Evolutionary conservation across 305 asterid species (phyloP), one percentile per base, ranked within the genome.

Genomic region (Coffea humblotiana): DNA sequence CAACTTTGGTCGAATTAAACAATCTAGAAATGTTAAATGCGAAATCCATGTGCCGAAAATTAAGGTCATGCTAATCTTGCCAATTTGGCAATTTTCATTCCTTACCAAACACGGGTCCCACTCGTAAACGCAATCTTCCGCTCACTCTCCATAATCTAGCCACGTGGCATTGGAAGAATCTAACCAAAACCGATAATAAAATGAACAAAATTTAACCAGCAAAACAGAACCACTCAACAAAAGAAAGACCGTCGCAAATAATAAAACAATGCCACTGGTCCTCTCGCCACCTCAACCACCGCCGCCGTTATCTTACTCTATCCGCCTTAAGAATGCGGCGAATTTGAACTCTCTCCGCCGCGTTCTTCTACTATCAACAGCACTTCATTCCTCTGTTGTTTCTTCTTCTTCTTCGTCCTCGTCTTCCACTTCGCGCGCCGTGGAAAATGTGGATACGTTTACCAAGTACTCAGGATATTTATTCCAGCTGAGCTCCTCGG

Each of bases 401-500:
- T 54, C 73, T 15, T 78, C 58, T 45, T 43, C 79, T 60, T 29
- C 80, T 27, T 10, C 58, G 70, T 81, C 78, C 83, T 84, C 79
- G 51, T 47, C 51, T 47, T 47, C 51, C 11, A 13, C 12, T 65
- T 80, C 73, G 64, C 75, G 82, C 84, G 61, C 76, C 60, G 83
- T 0, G 71, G 76, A 52, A 86, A 88, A 84, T 15, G 88, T 90
- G 48, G 99, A 95, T 82, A 90, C 89, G 61, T 95, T 95, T 85
- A 92, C 99, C 54, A 88, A 91, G 86, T 90, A 87, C 85, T 95
- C 99, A 45, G 92, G 99, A 29, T 93, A 93, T 75, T 85, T 95
- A 29, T 93, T 95, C 86, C 84, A 90, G 82, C 89, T 90, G 72
- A 89, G 90, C 86, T 81, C 96, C 27, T 85, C 95, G 63, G 96